phyloP scores from a whole-genome alignment of 2,329 filamentous ascomycete species.

The Cytospora piceae region DNA sequence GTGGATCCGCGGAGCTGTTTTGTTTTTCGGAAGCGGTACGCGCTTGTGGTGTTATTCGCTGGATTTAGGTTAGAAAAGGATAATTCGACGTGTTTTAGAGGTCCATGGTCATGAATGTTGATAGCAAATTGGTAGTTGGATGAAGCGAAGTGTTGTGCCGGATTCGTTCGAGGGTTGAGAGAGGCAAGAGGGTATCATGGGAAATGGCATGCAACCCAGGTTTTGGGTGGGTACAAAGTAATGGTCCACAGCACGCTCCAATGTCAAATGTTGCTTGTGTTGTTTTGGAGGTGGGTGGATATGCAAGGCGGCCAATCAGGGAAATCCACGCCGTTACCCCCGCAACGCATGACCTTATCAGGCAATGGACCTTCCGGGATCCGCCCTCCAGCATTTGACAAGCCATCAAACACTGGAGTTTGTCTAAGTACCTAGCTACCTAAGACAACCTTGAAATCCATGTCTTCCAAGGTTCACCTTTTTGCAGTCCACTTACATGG shows the following conservation, averaged over 20 bases:
- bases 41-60: constrained; percentile 15
- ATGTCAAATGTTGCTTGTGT: constrained; percentile 17
- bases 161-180: constrained; percentile 7
- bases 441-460: too few species aligned
- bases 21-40: constrained; percentile 8
- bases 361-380: constrained; percentile 16
- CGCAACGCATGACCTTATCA: constrained; percentile 25
- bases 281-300: constrained; percentile 9
- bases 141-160: constrained; percentile 18
- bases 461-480: too few species aligned
- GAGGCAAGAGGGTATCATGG: constrained; percentile 15
- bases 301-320: constrained; percentile 20
- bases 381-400: constrained; percentile 12
- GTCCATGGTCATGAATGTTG: constrained; percentile 23
- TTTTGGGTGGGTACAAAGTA: constrained; percentile 27
- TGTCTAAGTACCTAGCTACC: background rate
- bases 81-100: constrained; percentile 29
- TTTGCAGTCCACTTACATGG: too few species aligned
- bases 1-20: constrained; percentile 22
- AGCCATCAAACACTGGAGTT: background rate
- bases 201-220: constrained; percentile 25
- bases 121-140: constrained; percentile 19
- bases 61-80: constrained; percentile 19
- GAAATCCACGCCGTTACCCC: constrained; percentile 24
- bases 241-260: background rate